Evolutionary conservation across 148 eudicot species (phyloP).

Genomic region (Vaccinium vitisidaea): DNA sequence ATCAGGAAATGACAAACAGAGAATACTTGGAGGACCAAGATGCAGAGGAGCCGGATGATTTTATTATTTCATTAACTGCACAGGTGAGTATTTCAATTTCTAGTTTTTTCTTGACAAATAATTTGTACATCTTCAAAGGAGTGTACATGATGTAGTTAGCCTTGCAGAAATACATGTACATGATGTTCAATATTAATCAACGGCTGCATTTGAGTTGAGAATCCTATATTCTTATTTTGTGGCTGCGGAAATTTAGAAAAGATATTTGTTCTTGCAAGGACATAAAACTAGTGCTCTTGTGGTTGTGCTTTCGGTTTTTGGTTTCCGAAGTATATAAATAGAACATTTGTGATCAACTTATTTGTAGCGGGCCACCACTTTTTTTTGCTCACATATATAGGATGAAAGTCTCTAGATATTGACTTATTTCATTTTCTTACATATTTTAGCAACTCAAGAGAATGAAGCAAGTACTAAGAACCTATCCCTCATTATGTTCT

Average conservation of each 20-base stretch:
- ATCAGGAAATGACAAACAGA: conserved; percentile 80
- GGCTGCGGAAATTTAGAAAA: background rate
- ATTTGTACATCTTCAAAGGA: background rate
- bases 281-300: background rate
- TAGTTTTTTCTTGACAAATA: background rate
- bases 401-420: background rate
- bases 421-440: background rate
- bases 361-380: background rate
- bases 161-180: background rate
- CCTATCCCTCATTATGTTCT: background rate
- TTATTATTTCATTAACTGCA: conserved; percentile 81
- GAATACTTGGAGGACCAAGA: conserved; percentile 95
- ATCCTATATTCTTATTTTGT: background rate
- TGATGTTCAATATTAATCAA: conserved; percentile 1
- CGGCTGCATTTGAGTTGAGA: background rate
- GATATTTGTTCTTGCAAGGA: background rate
- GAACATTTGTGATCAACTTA: background rate
- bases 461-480: background rate
- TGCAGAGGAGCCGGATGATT: conserved; percentile 99
- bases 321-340: background rate
- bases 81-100: conserved; percentile 45
- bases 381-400: background rate
- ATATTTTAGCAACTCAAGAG: conserved; percentile 4
- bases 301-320: background rate
- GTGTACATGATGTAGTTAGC: background rate